Base-by-base conservation (phyloP, 768 basidiomycete species). In the Boletus rubescentipes region DNA sequence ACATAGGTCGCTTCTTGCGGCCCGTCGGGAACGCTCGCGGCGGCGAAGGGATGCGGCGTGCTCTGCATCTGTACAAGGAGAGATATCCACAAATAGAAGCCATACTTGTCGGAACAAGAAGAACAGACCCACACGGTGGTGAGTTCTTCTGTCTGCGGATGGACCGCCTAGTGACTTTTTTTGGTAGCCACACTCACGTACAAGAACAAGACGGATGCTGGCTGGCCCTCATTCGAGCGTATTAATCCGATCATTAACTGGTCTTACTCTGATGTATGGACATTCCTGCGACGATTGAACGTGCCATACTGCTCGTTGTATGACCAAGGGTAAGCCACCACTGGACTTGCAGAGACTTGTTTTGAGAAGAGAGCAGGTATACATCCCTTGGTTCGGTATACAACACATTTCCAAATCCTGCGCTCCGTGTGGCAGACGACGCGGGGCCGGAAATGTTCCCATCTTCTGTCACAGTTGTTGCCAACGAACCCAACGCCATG, bases 171-270 rank as follows among this genome's bases (percentile, higher is more conserved):
- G 29, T 58, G 6, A 64, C 23, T 10, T 26, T 10, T 26, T 18
- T 41, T 45, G n/a, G 14, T 38, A 95, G 93, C 84, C 4, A 82
- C 71, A n/a, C 78, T 97, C 52, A 79, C 83, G 0, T 81, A 84
- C 62, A 79, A 81, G 50, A 87, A 85, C 58, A 87, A 83, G 69
- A 97, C 94, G 5, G 97, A 99, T 70, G 74, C 82, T 0, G 87
- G 80, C 50, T 99, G 97, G 97, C 96, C 97, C 8, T 62, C 67
- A 5, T 93, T 93, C 61, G 87, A 93, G 67, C 85, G 97, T 18
- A 82, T 98, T 18, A 95, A 98, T 66, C 97, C 97, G 0, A 89
- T 99, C 62, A 90, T 99, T 53, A 87, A 98, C 67, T 99, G 97
- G 97, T 78, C 84, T 1, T 99, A 99, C 71, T 67, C 72, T 10